Conservation (phyloP, 2,329 filamentous ascomycete species). For the Aspergillus pseudotamarii region DNA sequence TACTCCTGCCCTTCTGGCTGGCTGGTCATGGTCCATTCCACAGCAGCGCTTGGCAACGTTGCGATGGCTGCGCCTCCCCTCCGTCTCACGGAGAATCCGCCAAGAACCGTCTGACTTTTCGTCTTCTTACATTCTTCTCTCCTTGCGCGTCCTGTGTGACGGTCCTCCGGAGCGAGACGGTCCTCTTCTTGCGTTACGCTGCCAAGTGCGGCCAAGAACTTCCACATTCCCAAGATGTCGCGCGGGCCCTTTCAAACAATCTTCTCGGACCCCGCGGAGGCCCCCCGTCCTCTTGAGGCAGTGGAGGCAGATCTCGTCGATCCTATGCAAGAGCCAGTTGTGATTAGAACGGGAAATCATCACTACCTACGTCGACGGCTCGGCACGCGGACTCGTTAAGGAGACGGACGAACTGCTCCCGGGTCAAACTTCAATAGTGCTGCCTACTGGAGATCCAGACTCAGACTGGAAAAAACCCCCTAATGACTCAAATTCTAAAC, state of each 20-base stretch:
- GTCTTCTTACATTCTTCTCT: conserved; percentile 8
- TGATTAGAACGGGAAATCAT: not conserved
- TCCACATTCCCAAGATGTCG: not conserved
- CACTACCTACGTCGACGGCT: not conserved
- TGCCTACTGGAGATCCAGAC: not conserved
- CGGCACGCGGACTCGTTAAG: not conserved
- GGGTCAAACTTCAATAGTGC: not conserved
- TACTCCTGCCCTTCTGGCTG: conserved; percentile 16
- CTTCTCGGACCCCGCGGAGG: not conserved
- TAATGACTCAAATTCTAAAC: not conserved
- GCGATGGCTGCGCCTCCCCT: conserved; percentile 11
- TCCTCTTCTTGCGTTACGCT: conserved; percentile 1
- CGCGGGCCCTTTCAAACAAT: not conserved
- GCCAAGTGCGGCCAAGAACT: conserved; percentile 14
- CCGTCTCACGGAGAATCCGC: conserved; percentile 19
- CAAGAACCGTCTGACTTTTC: conserved; percentile 8
- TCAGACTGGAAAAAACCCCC: too few species aligned
- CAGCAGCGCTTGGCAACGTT: conserved; percentile 27
- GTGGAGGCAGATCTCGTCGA: not conserved
- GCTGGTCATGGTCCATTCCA: conserved; percentile 20
- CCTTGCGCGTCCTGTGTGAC: conserved; percentile 10
- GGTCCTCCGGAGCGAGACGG: not conserved
- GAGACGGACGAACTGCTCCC: not conserved
- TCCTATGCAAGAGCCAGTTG: not conserved
- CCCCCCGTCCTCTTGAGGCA: not conserved